phyloP scores from a whole-genome alignment of 176 grass and related monocot species.

The Otatea glauca region DNA sequence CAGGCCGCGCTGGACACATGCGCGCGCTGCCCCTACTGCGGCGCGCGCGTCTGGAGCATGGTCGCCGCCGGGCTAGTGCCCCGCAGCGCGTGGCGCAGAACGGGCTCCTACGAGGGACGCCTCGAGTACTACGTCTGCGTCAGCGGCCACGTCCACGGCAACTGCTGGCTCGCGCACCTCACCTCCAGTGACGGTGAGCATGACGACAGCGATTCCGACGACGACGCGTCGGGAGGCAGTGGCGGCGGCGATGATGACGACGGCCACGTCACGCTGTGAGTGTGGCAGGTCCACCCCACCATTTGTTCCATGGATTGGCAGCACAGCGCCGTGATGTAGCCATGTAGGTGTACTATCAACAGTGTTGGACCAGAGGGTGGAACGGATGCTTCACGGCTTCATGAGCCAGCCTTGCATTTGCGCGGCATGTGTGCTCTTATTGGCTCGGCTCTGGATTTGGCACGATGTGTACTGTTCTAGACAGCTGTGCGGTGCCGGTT shows the following conservation, averaged over 20 bases:
- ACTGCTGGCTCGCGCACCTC: slow-evolving; percentile 81
- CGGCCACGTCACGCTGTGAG: background rate
- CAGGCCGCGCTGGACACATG: slow-evolving; percentile 62
- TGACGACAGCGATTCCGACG: background rate
- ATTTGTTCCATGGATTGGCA: slow-evolving; percentile 4
- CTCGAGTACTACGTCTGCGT: slow-evolving; percentile 91
- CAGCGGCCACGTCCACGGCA: slow-evolving; percentile 82
- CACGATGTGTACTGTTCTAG: background rate
- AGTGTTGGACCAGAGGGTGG: background rate
- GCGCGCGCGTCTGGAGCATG: slow-evolving; percentile 91
- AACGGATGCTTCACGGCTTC: background rate
- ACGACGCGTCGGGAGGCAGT: background rate
- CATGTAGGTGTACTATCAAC: background rate
- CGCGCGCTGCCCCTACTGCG: slow-evolving; percentile 74
- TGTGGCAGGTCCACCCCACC: background rate
- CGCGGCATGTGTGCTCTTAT: background rate
- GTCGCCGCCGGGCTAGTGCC: slow-evolving; percentile 66
- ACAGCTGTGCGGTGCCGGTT: no score
- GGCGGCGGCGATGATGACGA: slow-evolving; percentile 13
- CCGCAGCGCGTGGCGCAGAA: slow-evolving; percentile 57
- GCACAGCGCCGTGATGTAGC: slow-evolving; percentile 10
- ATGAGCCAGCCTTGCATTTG: background rate
- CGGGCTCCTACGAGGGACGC: slow-evolving; percentile 54
- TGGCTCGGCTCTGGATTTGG: background rate
- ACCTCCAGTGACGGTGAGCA: slow-evolving; percentile 52